Conservation (phyloP, 1,139 yeast genomes). For the Saccharomyces hybrid region DNA sequence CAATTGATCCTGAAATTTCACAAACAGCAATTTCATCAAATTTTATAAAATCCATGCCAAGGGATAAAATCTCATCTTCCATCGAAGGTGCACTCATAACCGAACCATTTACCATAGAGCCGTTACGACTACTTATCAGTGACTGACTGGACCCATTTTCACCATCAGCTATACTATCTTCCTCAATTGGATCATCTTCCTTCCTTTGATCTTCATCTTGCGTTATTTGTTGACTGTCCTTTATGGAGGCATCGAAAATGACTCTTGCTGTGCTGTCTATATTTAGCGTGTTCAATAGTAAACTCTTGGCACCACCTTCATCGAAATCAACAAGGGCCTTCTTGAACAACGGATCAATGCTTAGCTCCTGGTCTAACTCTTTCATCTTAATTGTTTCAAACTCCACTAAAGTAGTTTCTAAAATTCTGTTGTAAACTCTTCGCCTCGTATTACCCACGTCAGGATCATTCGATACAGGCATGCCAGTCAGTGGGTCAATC, state of each 20-base stretch:
- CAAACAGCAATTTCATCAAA: conserved; percentile 36
- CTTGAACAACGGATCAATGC: conserved; percentile 82
- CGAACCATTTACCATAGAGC: background rate
- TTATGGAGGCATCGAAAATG: conserved; percentile 37
- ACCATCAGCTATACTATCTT: background rate
- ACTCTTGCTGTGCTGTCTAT: conserved; percentile 33
- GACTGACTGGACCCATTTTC: background rate
- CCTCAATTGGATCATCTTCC: background rate
- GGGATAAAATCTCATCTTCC: conserved; percentile 29
- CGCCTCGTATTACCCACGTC: conserved; percentile 33
- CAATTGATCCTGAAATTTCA: conserved; percentile 58
- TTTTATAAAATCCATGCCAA: conserved; percentile 30
- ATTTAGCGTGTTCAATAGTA: conserved; percentile 61
- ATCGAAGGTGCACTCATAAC: conserved; percentile 2
- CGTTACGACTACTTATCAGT: background rate
- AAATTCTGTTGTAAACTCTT: conserved; percentile 37
- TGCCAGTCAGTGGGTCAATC: conserved; percentile 31
- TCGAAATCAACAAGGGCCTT: conserved; percentile 89
- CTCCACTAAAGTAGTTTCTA: conserved; percentile 43
- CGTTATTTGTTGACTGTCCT: conserved; percentile 8
- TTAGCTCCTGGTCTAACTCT: conserved; percentile 66
- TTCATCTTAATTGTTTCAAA: conserved; percentile 57
- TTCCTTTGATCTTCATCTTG: conserved; percentile 10
- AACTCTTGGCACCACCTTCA: conserved; percentile 89
- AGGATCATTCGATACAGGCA: conserved; percentile 23